A percentile compares a stretch with the other conserved stretches of the same genome.
These are phyloP conservation scores for Volvox africanus DNA, from an alignment of 139 green algal genomes.

Conservation along the genomic window DNA sequence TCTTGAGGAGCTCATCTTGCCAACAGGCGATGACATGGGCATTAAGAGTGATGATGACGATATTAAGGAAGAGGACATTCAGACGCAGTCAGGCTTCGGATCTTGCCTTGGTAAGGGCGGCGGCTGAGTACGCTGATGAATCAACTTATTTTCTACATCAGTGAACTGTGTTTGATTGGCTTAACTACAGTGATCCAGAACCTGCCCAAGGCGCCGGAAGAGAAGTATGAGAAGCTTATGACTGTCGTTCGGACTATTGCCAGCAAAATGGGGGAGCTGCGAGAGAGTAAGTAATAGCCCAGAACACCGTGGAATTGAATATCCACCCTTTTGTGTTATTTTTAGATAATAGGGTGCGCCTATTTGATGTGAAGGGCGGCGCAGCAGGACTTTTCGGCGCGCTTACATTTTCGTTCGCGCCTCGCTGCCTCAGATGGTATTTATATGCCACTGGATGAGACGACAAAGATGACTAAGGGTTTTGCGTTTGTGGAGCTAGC, in stretches of 20 bases:
- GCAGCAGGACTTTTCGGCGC: not conserved
- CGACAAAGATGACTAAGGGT: conserved; percentile 85
- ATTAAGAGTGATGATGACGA: conserved; percentile 91
- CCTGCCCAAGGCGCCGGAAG: conserved; percentile 87
- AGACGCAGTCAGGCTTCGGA: conserved; percentile 93
- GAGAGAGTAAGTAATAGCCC: conserved; percentile 70
- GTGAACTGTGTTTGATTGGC: no score
- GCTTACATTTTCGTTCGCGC: not conserved
- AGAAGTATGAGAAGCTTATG: conserved; percentile 97
- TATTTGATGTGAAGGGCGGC: not conserved
- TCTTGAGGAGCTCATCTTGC: conserved; percentile 90
- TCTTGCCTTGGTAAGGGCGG: conserved; percentile 87
- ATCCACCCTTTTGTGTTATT: no score
- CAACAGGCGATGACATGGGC: conserved; percentile 90
- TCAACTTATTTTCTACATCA: no score
- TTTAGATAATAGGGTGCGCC: no score
- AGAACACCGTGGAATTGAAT: no score
- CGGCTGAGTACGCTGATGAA: not conserved
- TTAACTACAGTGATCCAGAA: conserved; percentile 91
- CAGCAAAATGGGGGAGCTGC: conserved; percentile 85
- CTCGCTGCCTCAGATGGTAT: conserved; percentile 76
- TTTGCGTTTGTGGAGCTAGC: conserved; percentile 97
- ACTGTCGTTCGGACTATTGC: conserved; percentile 94
- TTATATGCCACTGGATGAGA: conserved; percentile 88
- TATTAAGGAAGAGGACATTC: conserved; percentile 84